A percentile compares a stretch with the other conserved stretches of the same genome.
Conservation (phyloP, 176 grass and related monocot species). For the Oryza longistaminata region DNA sequence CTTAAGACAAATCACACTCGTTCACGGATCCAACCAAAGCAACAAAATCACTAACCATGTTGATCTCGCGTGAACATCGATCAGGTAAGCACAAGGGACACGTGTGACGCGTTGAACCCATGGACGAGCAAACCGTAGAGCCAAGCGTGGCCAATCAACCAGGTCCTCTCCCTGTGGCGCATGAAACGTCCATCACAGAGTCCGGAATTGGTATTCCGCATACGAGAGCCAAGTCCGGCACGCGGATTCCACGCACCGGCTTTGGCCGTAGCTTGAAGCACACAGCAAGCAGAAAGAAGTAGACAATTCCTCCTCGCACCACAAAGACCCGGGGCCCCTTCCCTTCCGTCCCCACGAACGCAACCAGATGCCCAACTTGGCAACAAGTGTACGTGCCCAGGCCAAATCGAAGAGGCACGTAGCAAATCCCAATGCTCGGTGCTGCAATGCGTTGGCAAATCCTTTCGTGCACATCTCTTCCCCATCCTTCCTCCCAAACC, state of each 20-base stretch:
- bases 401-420: conserved; percentile 17
- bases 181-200: not conserved
- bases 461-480: conserved; percentile 41
- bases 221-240: conserved; percentile 23
- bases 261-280: conserved; percentile 47
- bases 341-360: conserved; percentile 34
- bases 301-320: conserved; percentile 29
- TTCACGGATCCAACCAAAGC: not conserved
- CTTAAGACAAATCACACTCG: not conserved
- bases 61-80: not conserved
- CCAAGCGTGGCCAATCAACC: not conserved
- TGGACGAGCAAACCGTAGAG: not conserved
- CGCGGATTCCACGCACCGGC: conserved; percentile 27
- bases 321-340: not conserved
- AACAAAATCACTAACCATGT: not conserved
- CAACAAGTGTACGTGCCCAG: conserved; percentile 12
- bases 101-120: not conserved
- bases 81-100: not conserved
- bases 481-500: not conserved
- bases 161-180: not conserved
- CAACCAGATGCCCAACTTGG: conserved; percentile 29
- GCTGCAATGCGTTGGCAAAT: conserved; percentile 16
- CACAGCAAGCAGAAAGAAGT: conserved; percentile 15
- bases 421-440: not conserved
- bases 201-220: not conserved